Conservation (phyloP, 1,284 basidiomycete species). For the Thecaphora thlaspeos region DNA sequence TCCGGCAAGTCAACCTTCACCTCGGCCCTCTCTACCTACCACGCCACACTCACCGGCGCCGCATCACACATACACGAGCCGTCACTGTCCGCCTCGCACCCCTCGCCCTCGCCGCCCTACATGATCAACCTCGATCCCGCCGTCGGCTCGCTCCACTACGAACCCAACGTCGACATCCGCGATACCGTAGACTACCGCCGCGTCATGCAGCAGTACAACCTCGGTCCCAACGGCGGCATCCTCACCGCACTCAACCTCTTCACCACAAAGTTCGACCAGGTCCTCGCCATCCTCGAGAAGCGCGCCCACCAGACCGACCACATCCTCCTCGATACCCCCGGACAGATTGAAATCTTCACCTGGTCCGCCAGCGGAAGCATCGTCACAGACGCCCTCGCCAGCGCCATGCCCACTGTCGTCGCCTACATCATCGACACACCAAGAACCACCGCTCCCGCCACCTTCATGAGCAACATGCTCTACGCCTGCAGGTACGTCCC, state of each 20-base stretch:
- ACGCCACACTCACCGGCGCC: constrained; percentile 20
- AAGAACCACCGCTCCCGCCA: constrained; percentile 87
- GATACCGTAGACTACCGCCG: constrained; percentile 97
- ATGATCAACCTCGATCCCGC: constrained; percentile 97
- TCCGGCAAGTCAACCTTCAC: constrained; percentile 97
- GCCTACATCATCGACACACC: constrained; percentile 98
- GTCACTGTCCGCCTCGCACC: background rate
- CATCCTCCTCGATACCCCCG: constrained; percentile 93
- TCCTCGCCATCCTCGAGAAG: constrained; percentile 87
- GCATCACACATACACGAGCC: constrained; percentile 19
- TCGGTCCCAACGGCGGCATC: constrained; percentile 97
- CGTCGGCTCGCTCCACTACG: constrained; percentile 83
- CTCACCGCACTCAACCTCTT: constrained; percentile 95
- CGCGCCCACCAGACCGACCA: constrained; percentile 79
- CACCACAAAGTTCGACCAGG: constrained; percentile 99
- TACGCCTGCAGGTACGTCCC: constrained; percentile 85
- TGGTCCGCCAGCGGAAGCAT: constrained; percentile 99
- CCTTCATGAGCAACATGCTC: constrained; percentile 99
- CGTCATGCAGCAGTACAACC: constrained; percentile 99
- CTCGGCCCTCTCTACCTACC: constrained; percentile 57
- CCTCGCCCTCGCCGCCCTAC: constrained; percentile 70
- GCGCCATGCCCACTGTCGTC: constrained; percentile 85
- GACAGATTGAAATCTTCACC: constrained; percentile 99
- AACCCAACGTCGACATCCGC: constrained; percentile 94
- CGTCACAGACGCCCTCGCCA: constrained; percentile 96